Evolutionary conservation across 139 green algal species (phyloP), one percentile per base, ranked within the genome.

Genomic region (Volvox reticuliferus): DNA sequence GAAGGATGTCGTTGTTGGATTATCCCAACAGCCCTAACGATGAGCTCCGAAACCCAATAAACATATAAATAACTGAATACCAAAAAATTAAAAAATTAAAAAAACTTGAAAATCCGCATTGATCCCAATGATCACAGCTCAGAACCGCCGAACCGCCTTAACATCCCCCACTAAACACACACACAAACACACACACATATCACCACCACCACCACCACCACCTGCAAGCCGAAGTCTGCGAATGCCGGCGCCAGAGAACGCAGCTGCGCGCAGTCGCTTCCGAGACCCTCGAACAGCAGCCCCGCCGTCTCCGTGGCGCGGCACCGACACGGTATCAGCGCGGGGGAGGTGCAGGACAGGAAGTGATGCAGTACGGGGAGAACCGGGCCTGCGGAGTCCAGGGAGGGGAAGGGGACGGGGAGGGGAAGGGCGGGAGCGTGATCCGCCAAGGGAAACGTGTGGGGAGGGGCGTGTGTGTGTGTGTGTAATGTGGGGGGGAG

Each of bases 261-360:
- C 76, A 95, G 81, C 69, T 50, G 22, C 36, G 50, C 82, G 19
- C 18, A n/a, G 17, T 62, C 65, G 36, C 61, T 24, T 28, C 78
- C 65, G 35, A 67, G 9, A 61, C 89, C 73, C 33, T 93, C 89
- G 19, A 94, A 91, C 67, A 98, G 80, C 32, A 98, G 87, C 30
- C 96, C 96, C 24, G 94, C 91, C 6, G 84, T 88, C 83, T 98
- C 96, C 14, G 96, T 96, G 21, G 96, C 96, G n/a, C 91, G 92
- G 68, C 92, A 96, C 32, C 96, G 95, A 77, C 94, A 93, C 44
- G 79, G 61, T 33, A 98, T 73, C 55, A 89, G 75, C 65, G 96
- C 86, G 0, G 92, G 83, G 32, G 89, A 76, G 20, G 87, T 91
- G n/a, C 61, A 36, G 68, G 90, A 65, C 93, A 98, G 94, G 94